Evolutionary conservation across 2,329 filamentous ascomycete species (phyloP).

Genomic region (Penicillium thymicola): DNA sequence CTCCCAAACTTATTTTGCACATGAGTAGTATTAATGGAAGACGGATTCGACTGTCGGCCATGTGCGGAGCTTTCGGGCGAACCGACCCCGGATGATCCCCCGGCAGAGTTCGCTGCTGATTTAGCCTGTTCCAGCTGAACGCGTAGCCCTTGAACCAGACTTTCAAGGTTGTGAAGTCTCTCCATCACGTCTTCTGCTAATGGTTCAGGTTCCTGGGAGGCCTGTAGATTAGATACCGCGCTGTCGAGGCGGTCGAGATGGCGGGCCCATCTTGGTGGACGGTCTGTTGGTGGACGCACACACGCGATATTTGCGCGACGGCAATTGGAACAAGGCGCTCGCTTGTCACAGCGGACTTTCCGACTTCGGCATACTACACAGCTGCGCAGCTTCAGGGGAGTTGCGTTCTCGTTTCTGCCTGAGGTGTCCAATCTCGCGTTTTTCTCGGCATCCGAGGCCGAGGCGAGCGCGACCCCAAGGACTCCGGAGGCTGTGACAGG

Average conservation of each 20-base stretch:
- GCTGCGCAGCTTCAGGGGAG: constrained; percentile 41
- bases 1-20: constrained; percentile 48
- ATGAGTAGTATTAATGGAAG: constrained; percentile 5
- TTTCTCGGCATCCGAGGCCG: constrained; percentile 15
- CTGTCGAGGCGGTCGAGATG: constrained; percentile 42
- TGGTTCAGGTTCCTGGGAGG: constrained; percentile 21
- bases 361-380: constrained; percentile 53
- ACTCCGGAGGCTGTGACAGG: background rate
- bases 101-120: constrained; percentile 24
- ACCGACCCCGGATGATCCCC: constrained; percentile 26
- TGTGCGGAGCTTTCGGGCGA: constrained; percentile 28
- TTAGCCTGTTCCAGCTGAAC: constrained; percentile 47
- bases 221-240: constrained; percentile 19
- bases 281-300: constrained; percentile 49
- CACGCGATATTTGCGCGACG: constrained; percentile 53
- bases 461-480: constrained; percentile 1
- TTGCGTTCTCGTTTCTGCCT: background rate
- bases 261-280: constrained; percentile 54
- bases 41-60: constrained; percentile 12
- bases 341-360: constrained; percentile 59
- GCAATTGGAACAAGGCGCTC: constrained; percentile 57
- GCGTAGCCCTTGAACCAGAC: constrained; percentile 51
- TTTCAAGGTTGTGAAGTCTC: constrained; percentile 50
- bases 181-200: constrained; percentile 47
- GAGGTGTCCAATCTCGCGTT: constrained; percentile 5